Evolutionary conservation across 345 rosid species (phyloP), one percentile per base, ranked within the genome.

Genomic region (Gynandropsis gynandra): DNA sequence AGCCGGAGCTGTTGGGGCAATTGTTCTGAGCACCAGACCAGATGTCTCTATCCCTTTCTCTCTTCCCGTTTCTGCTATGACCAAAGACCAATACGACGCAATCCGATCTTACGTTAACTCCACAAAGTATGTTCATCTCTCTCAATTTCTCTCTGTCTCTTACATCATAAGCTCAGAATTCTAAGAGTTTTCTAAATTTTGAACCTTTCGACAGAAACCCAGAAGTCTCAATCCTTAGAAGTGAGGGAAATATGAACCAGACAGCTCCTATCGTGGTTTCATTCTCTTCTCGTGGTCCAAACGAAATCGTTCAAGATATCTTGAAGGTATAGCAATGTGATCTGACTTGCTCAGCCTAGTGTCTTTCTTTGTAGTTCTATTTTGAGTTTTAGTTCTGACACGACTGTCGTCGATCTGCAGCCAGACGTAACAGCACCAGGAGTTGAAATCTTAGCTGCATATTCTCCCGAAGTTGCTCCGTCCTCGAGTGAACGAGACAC

Each of bases 371-470:
- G 15, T 10, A 19, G n/a, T 14, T 43, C 3, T 56, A 9, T 45
- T 38, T 16, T 11, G 18, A 31, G 39, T n/a, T 15, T 10, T 4
- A 10, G 18, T 20, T 39, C 36, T 35, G 42, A 47, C 6, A 42
- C 4, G 52, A 48, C 16, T 3, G 4, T 38, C 3, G 11, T 46
- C 45, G 16, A 16, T 35, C 11, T 69, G 72, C 67, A 76, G 79
- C 80, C 80, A 0, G 79, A 79, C 61, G 51, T 68, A 42, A 61
- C 61, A 16, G 78, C 80, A 8, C 84, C 79, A 1, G 84, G 80
- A 38, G 71, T 63, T 1, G 71, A 54, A 39, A 73, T 75, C 15
- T 47, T 71, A 36, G 84, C 84, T 32, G 76, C 76, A 9, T 73
- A 7, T 58, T 52, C 69, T 4, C 73, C 71, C 34, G 33, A 51